phyloP scores from a whole-genome alignment of 2,329 filamentous ascomycete species.

The Hymenoscyphus albidus region DNA sequence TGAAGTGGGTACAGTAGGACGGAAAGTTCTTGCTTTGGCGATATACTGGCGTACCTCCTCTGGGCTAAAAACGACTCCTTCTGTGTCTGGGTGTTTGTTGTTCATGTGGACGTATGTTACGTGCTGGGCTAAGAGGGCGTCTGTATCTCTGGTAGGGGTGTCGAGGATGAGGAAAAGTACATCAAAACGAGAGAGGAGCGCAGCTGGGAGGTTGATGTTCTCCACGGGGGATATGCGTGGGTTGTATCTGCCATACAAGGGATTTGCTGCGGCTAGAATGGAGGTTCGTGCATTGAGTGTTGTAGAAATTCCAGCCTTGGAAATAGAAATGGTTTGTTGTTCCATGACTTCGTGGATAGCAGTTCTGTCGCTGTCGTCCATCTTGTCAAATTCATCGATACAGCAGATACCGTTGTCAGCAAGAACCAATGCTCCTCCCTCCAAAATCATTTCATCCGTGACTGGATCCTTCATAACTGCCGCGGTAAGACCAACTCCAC shows the following conservation, averaged over 20 bases:
- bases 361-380: slow-evolving; percentile 74
- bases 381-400: slow-evolving; percentile 84
- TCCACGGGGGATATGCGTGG: slow-evolving; percentile 95
- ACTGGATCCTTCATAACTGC: slow-evolving; percentile 79
- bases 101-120: slow-evolving; percentile 98
- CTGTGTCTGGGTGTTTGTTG: slow-evolving; percentile 82
- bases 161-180: slow-evolving; percentile 95
- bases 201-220: slow-evolving; percentile 98
- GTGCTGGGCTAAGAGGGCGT: slow-evolving; percentile 92
- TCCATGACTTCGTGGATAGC: slow-evolving; percentile 88
- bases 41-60: slow-evolving; percentile 96
- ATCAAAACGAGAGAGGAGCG: slow-evolving; percentile 94
- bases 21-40: slow-evolving; percentile 83
- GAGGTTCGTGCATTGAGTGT: slow-evolving; percentile 94
- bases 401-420: slow-evolving; percentile 81
- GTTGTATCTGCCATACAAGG: slow-evolving; percentile 96
- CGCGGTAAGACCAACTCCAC: slow-evolving; percentile 75
- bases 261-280: slow-evolving; percentile 93
- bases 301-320: slow-evolving; percentile 92
- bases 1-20: slow-evolving; percentile 76
- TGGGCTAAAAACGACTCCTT: slow-evolving; percentile 76
- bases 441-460: slow-evolving; percentile 73
- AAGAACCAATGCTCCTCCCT: slow-evolving; percentile 74
- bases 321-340: slow-evolving; percentile 80
- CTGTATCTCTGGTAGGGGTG: slow-evolving; percentile 81